phyloP scores from a whole-genome alignment of 768 basidiomycete species.

The Cystobasidium ongulense region DNA sequence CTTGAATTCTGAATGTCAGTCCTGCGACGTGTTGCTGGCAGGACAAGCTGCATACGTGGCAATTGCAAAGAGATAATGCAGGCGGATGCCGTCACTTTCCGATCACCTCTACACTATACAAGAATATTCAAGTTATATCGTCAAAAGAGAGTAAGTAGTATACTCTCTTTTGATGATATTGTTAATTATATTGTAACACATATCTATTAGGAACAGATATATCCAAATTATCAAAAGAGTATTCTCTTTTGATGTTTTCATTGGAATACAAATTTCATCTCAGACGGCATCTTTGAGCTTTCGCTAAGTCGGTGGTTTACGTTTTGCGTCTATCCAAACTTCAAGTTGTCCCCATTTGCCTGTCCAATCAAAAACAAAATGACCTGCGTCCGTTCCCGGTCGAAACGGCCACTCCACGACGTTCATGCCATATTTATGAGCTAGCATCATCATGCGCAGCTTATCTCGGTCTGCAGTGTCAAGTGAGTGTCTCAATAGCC shows the following conservation, averaged over 20 bases:
- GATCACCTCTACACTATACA: background rate
- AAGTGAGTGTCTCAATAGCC: background rate
- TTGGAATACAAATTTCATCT: too few species aligned
- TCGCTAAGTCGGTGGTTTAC: too few species aligned
- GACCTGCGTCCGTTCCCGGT: background rate
- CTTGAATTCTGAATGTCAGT: background rate
- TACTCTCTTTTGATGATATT: too few species aligned
- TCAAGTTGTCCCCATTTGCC: too few species aligned
- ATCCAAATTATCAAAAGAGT: too few species aligned
- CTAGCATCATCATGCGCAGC: background rate
- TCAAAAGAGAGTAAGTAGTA: too few species aligned
- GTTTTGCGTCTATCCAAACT: background rate
- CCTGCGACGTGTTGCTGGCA: background rate
- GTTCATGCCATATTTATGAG: background rate
- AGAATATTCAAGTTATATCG: too few species aligned
- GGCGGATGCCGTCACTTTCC: background rate
- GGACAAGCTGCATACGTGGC: background rate
- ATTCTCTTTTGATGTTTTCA: too few species aligned
- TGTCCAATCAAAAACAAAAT: background rate
- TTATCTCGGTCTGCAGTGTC: background rate
- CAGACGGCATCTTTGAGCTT: too few species aligned
- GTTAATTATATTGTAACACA: too few species aligned
- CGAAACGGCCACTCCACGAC: background rate
- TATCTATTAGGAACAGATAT: too few species aligned
- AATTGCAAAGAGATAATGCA: too few species aligned